Evolutionary conservation across 2,329 filamentous ascomycete species (phyloP), one percentile per base, ranked within the genome.

Genomic region (Beauveria brongniartii): DNA sequence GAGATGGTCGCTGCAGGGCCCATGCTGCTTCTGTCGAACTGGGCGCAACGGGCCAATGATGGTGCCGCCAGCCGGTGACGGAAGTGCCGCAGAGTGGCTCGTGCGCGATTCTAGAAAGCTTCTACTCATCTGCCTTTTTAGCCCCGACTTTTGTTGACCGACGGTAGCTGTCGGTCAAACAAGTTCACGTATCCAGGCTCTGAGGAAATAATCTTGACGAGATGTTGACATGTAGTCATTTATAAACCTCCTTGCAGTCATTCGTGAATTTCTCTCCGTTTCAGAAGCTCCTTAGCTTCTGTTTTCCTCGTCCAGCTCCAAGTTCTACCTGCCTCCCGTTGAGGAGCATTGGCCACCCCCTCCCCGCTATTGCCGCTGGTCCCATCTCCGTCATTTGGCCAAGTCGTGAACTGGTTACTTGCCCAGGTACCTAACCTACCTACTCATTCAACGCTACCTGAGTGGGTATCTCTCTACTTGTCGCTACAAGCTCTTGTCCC

Each of bases 101-200:
- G 67, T 67, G 67, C 65, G 57, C 62, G 44, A 62, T 69, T 69
- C 67, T 69, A 68, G 65, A 68, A 68, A 67, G 65, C 64, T 68
- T 69, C 66, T 60, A 53, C 59, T 41, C 40, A 59, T 59, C 57
- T 44, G 40, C 48, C 30, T 40, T 55, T 46, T 50, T 43, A 58
- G 47, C 59, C 61, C 61, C 59, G 46, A 58, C 55, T 59, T 59
- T 62, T 61, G 34, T 54, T 9, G 28, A 26, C 26, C 20, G 26
- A 18, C 18, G 24, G n/a, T 16, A 51, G 46, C 57, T 59, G 44
- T 47, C 34, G 30, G 34, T 37, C 34, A 18, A 22, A 10, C 51
- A 41, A 26, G 55, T 28, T 28, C 22, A 30, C 22, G 5, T 40
- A 26, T 22, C n/a, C 24, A 14, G 53, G 51, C 20, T 53, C 34